These are phyloP conservation scores for Rosa multiflora DNA, from an alignment of 306 rosid species.

Conservation along the genomic window DNA sequence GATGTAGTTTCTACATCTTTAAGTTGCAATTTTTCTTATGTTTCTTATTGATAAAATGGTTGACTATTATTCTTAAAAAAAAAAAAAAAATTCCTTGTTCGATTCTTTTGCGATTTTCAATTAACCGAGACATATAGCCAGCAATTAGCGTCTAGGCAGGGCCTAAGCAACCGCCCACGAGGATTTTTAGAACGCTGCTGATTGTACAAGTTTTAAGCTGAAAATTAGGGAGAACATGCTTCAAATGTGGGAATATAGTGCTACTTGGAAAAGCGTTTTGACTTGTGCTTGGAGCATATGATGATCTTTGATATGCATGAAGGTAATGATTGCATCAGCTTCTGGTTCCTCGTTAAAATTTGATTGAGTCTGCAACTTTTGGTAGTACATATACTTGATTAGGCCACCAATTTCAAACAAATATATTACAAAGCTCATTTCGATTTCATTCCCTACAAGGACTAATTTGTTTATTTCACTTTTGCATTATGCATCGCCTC, in stretches of 20 bases:
- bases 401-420: slow-evolving; percentile 37
- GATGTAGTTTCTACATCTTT: too few species aligned
- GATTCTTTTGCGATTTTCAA: too few species aligned
- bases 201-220: slow-evolving; percentile 5
- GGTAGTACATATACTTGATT: slow-evolving; percentile 44
- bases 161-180: too few species aligned
- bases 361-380: slow-evolving; percentile 31
- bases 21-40: too few species aligned
- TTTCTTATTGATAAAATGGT: too few species aligned
- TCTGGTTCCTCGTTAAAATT: slow-evolving; percentile 26
- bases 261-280: slow-evolving; percentile 35
- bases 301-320: slow-evolving; percentile 22
- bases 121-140: too few species aligned
- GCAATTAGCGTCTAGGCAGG: too few species aligned
- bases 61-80: too few species aligned
- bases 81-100: too few species aligned
- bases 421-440: slow-evolving; percentile 31
- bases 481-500: slow-evolving; percentile 16
- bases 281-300: slow-evolving; percentile 22
- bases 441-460: slow-evolving; percentile 29
- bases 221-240: slow-evolving; percentile 25
- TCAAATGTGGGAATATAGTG: slow-evolving; percentile 36
- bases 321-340: slow-evolving; percentile 38
- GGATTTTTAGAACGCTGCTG: background rate
- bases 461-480: slow-evolving; percentile 7